A percentile compares a stretch with the other conserved stretches of the same genome.
Evolutionary conservation across 352 stramenopile species (phyloP).

Genomic region (Elongisporangium prolatum): DNA sequence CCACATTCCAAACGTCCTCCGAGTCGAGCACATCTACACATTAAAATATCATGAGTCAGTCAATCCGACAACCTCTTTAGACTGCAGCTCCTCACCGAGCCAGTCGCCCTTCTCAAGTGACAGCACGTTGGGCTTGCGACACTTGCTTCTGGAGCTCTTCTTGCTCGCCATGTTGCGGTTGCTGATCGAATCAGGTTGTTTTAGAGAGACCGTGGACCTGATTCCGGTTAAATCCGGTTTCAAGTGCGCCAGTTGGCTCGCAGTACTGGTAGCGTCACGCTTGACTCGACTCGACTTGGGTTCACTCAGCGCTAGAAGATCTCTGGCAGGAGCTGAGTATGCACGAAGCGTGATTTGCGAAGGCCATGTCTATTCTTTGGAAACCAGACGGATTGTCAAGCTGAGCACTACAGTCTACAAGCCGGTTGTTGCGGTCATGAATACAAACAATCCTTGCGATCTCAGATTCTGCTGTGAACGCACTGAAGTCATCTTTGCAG

Average conservation of each 20-base stretch:
- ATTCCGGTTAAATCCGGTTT: background rate
- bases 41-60: background rate
- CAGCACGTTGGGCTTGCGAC: background rate
- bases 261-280: background rate
- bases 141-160: background rate
- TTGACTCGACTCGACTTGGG: background rate
- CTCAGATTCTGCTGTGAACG: too few species aligned
- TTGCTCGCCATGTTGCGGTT: background rate
- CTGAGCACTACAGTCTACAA: too few species aligned
- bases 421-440: too few species aligned
- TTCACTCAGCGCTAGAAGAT: too few species aligned
- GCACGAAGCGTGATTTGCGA: too few species aligned
- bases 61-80: background rate
- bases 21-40: slow-evolving; percentile 20
- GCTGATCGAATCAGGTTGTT: background rate
- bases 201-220: background rate
- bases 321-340: too few species aligned
- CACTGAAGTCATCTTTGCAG: too few species aligned
- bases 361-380: too few species aligned
- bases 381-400: too few species aligned
- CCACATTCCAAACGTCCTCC: slow-evolving; percentile 64
- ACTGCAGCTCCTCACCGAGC: slow-evolving; percentile 12
- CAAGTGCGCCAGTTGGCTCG: background rate
- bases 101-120: slow-evolving; percentile 21
- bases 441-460: too few species aligned